phyloP scores from a whole-genome alignment of 768 basidiomycete genomes.

The Tylopilus intermedius region DNA sequence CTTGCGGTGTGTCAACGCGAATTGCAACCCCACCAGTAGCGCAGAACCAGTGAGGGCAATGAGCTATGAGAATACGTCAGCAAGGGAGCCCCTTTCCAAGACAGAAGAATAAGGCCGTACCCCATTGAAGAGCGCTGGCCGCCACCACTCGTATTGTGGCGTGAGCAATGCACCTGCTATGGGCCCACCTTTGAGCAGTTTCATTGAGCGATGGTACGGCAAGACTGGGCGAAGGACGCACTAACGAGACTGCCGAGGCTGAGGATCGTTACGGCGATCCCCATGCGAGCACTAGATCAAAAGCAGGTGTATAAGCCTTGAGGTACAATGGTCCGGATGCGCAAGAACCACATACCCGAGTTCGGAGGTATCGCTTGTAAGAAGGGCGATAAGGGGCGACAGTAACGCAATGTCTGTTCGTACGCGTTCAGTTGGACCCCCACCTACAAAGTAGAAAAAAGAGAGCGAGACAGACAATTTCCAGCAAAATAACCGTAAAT shows the following conservation, averaged over 20 bases:
- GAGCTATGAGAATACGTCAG: constrained; percentile 4
- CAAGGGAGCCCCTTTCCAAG: neutral
- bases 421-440: neutral
- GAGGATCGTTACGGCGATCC: neutral
- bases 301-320: neutral
- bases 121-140: constrained; percentile 48
- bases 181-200: constrained; percentile 40
- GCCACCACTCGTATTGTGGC: constrained; percentile 51
- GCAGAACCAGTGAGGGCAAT: constrained; percentile 1
- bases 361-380: constrained; percentile 44
- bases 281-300: neutral
- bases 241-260: constrained; percentile 21
- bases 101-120: constrained; percentile 9
- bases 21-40: constrained; percentile 8
- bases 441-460: neutral
- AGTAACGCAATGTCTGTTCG: constrained; percentile 35
- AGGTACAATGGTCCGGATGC: neutral
- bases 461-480: constrained; percentile 26
- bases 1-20: neutral
- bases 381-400: constrained; percentile 39
- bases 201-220: neutral
- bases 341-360: constrained; percentile 36
- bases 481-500: constrained; percentile 48
- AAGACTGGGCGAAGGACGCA: constrained; percentile 8
- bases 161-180: constrained; percentile 53